These are phyloP conservation scores for Aspergillus bertholletiae DNA, from an alignment of 495 filamentous ascomycete genomes.

Conservation along the genomic window DNA sequence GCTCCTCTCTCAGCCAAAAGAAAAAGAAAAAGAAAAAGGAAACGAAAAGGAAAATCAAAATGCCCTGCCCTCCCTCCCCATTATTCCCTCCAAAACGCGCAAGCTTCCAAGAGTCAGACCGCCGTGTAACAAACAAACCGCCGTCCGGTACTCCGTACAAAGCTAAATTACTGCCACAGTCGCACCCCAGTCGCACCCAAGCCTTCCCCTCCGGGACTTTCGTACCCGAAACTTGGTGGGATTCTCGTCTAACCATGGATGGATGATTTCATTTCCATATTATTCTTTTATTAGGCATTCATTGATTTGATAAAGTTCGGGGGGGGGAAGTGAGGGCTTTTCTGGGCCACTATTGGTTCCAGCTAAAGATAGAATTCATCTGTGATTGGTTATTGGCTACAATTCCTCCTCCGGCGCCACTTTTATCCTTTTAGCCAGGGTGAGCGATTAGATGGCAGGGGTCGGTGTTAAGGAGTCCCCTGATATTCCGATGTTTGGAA, in stretches of 20 bases:
- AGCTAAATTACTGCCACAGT: too few species aligned
- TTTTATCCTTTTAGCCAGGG: not conserved
- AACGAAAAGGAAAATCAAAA: too few species aligned
- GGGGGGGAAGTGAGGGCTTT: not conserved
- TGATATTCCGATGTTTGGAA: not conserved
- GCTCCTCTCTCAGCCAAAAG: not conserved
- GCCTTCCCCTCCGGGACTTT: not conserved
- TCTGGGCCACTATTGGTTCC: not conserved
- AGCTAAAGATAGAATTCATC: not conserved
- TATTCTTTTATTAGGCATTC: not conserved
- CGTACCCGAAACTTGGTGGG: not conserved
- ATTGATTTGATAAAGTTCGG: not conserved
- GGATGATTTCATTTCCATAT: not conserved
- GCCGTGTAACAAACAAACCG: slow-evolving; percentile 1
- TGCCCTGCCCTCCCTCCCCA: too few species aligned
- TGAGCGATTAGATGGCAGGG: not conserved
- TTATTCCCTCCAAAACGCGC: not conserved
- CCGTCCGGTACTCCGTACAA: not conserved
- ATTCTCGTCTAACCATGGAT: not conserved
- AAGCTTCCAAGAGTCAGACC: not conserved
- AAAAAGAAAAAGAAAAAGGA: too few species aligned
- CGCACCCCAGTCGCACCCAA: not conserved
- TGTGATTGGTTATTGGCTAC: not conserved
- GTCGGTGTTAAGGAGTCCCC: not conserved
- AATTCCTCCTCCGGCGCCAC: not conserved